Conservation (phyloP, 139 green algal genomes). For the Gonium pectorale region DNA sequence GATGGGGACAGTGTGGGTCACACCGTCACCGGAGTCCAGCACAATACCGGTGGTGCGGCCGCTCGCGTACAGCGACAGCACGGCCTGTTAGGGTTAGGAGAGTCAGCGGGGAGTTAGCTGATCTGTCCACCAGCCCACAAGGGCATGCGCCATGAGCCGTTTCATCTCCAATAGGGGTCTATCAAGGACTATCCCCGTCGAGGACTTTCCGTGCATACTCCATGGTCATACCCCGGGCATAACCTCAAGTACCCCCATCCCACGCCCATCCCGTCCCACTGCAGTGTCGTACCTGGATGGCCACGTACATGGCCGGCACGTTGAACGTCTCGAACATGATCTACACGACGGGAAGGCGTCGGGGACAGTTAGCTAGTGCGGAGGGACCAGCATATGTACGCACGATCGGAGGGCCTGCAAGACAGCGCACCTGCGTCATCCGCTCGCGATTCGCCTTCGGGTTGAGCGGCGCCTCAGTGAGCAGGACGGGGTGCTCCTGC, state of each 20-base stretch:
- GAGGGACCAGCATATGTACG: background rate
- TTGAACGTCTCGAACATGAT: constrained; percentile 99
- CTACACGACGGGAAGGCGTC: no score
- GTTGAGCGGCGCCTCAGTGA: constrained; percentile 99
- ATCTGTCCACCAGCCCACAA: no score
- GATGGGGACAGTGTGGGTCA: constrained; percentile 98
- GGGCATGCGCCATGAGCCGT: no score
- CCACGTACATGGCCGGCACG: constrained; percentile 84
- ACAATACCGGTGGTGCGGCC: constrained; percentile 99
- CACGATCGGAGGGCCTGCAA: background rate
- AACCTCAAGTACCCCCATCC: no score
- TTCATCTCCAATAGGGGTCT: no score
- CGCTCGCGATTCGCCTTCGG: constrained; percentile 97
- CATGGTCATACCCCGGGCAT: no score
- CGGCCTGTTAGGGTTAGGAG: constrained; percentile 75
- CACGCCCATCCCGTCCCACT: no score
- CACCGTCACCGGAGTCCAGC: constrained; percentile 96
- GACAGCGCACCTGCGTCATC: constrained; percentile 79
- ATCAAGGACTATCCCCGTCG: no score
- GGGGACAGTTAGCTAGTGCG: no score
- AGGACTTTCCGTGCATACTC: no score
- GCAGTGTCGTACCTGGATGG: constrained; percentile 78
- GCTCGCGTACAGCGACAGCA: constrained; percentile 97
- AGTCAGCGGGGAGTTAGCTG: background rate
- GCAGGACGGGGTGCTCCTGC: constrained; percentile 97